Evolutionary conservation across 2,329 filamentous ascomycete genomes (phyloP), one percentile per base, ranked within the genome.

Genomic region (Monosporascus sp.): DNA sequence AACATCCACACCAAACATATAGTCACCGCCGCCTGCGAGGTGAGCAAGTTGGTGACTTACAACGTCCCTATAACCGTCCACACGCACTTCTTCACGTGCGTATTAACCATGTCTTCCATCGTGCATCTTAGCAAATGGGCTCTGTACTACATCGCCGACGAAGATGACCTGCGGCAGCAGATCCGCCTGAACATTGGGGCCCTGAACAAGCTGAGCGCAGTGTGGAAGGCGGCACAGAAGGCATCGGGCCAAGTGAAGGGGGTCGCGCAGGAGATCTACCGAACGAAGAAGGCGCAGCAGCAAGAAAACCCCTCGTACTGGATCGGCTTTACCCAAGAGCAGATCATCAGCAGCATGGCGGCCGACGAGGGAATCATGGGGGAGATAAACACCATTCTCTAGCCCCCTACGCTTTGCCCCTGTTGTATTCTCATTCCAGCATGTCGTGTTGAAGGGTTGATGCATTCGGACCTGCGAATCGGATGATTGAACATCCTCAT

Each of bases 51-150:
- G 60, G 83, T 91, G 48, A 87, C 87, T 1, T 82, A 95, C 46
- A 88, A 89, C 0, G 83, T 86, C 5, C 81, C 85, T 0, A 74
- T 93, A 2, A 78, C 86, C 5, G 83, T 83, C 34, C 90, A 96
- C 71, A 91, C 85, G 0, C 90, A 91, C 54, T 92, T 93, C 71
- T 91, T 94, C 73, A 89, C 87, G 36, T 94, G 90, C 66, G 86
- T 88, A 40, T 76, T 94, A 49, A 89, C 89, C 1, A 76, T 93
- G 51, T 88, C 87, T 19, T 90, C 89, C 7, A 88, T 92, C 61
- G 87, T 93, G 4, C 89, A 94, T 64, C 78, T 95, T 24, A 90
- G 87, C 52, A 89, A 88, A 58, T 96, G 90, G 83, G 86, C 76
- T 51, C 75, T 86, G 20, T 82, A 82, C 65, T 82, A 81, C 51